Base-by-base conservation (phyloP, 305 asterid species). In the Fraxinus sp. region DNA sequence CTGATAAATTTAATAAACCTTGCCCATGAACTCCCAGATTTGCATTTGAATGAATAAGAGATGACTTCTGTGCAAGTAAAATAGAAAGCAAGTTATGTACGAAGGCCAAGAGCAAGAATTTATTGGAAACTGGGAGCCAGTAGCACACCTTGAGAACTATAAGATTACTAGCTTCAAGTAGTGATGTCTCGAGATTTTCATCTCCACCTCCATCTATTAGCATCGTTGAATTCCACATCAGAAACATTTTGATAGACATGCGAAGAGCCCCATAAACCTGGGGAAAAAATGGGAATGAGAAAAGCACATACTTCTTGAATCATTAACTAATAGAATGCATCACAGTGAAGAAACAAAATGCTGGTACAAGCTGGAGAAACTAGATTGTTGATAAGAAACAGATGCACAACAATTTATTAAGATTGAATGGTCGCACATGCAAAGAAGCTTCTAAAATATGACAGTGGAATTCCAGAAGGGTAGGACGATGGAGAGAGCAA, bases 201-300 rank as follows among this genome's bases (percentile, higher is more conserved):
- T 97, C 98, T 79, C 98, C 99, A 85, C 97, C 99, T 22, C 98
- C 99, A 89, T 97, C 99, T 87, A 97, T 97, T 84, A 91, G 81
- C 97, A 97, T 90, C 87, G 79, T 81, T 39, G 99, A 91, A 87
- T 97, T 97, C 99, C 97, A 95, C 99, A 97, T 97, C 88, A 97
- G 83, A 84, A 95, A 93, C 97, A 97, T 95, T 88, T 97, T 97
- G 77, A 97, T 98, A n/a, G 98, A 87, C 99, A 97, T 97, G 82
- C 99, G 97, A 83, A 97, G 98, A 79, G 99, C 99, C 83, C 99
- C 99, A 89, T 89, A 97, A 82, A 97, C 99, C 99, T 97, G 89
- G 49, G 88, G 77, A 79, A 74, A 46, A 36, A 36, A 5, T 39
- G 59, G 72, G 77, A 77, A 83, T 64, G 70, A 87, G 79, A 86